Evolutionary conservation across 2,329 filamentous ascomycete species (phyloP).

Genomic region (Ambrosiella xylebori): DNA sequence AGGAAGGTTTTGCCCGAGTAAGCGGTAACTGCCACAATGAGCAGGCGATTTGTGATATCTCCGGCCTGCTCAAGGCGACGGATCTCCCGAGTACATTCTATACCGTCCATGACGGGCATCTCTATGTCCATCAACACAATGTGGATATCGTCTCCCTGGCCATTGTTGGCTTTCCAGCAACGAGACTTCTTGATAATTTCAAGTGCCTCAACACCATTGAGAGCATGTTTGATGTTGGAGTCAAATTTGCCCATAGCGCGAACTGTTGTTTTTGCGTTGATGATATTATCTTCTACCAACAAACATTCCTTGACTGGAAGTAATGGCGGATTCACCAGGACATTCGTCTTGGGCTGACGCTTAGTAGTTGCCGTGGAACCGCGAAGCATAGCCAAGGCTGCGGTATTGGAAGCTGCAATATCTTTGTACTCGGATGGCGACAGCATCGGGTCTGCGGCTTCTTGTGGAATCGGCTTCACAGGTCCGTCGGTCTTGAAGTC

Average conservation of each 20-base stretch:
- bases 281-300: constrained; percentile 51
- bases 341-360: not conserved
- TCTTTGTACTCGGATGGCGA: not conserved
- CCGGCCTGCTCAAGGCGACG: constrained; percentile 48
- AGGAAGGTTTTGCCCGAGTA: constrained; percentile 40
- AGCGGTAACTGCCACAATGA: constrained; percentile 68
- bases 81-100: constrained; percentile 54
- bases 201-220: constrained; percentile 46
- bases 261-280: constrained; percentile 48
- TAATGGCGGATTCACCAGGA: not conserved
- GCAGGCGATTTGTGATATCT: constrained; percentile 47
- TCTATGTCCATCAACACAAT: constrained; percentile 67
- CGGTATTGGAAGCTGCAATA: not conserved
- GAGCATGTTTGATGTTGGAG: constrained; percentile 43
- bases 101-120: constrained; percentile 72
- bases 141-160: constrained; percentile 36
- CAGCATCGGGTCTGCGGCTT: not conserved
- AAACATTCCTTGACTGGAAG: constrained; percentile 18
- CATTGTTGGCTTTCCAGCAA: constrained; percentile 35
- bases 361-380: not conserved
- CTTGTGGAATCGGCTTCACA: not conserved
- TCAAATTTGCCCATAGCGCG: constrained; percentile 43
- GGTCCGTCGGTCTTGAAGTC: too few species aligned
- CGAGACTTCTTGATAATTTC: constrained; percentile 37
- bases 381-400: not conserved